Evolutionary conservation across 2,329 filamentous ascomycete genomes (phyloP), one percentile per base, ranked within the genome.

Genomic region (Neocatenulostroma microsporum): DNA sequence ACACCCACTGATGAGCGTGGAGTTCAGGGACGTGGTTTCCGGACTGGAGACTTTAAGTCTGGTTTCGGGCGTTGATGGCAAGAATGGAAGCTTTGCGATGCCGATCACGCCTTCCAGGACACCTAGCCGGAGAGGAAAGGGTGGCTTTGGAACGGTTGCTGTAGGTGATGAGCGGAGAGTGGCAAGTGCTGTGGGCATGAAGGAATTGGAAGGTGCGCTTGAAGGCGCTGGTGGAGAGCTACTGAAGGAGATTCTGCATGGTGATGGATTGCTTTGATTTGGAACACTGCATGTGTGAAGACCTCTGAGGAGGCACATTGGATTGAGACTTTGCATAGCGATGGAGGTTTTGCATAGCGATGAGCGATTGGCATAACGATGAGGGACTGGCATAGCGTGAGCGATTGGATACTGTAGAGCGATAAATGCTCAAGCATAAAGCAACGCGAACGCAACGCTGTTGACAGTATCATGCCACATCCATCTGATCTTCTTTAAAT

Each of bases 21-120:
- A 98, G 60, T 98, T 98, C 61, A 78, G 87, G 40, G 91, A 98
- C 61, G 88, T 98, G 4, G 72, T 95, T 14, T 80, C 82, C 23
- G 93, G 85, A 50, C 64, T 98, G 35, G 91, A 98, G 66, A 91
- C 88, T 0, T 66, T 94, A 30, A 88, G 85, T 2, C 67, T 96
- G 15, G 72, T 95, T 5, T 71, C 81, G 58, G 62, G 80, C 63
- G 54, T 84, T 65, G 56, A 85, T 73, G 66, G 84, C 67, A 85
- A 74, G 67, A 81, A 68, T 34, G 83, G 76, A 30, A 84, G 73
- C 46, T 80, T 83, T 54, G 62, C 62, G 41, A 52, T 63, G 46
- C 58, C 74, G 28, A 64, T 76, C 21, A 76, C 79, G 44, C 84
- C 84, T 2, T 84, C 73, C 28, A 65, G 74, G 28, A 76, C 80